A percentile compares a stretch with the other conserved stretches of the same genome.
These are phyloP conservation scores for Clavariopsis aquatica DNA, from an alignment of 495 filamentous ascomycete genomes.

Conservation along the genomic window DNA sequence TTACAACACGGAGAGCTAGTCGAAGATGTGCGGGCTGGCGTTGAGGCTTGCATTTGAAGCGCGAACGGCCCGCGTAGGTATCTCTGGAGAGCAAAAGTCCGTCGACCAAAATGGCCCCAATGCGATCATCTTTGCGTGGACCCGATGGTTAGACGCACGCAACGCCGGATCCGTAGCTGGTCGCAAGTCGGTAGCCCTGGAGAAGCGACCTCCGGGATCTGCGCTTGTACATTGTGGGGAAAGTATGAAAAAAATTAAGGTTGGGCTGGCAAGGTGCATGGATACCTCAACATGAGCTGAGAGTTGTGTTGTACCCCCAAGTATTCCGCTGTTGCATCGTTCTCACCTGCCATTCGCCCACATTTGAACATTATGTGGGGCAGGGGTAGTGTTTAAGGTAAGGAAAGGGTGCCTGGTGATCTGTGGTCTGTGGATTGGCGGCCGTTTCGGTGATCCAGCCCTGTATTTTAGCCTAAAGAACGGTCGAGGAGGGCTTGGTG, in stretches of 20 bases:
- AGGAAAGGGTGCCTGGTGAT: conserved; percentile 27
- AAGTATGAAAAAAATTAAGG: conserved; percentile 17
- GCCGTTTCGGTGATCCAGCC: conserved; percentile 17
- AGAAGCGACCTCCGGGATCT: conserved; percentile 33
- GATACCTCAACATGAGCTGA: conserved; percentile 14
- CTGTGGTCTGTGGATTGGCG: conserved; percentile 14
- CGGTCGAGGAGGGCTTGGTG: conserved; percentile 24
- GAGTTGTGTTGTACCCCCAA: conserved; percentile 31
- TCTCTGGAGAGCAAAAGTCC: conserved; percentile 21
- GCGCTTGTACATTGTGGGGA: conserved; percentile 36
- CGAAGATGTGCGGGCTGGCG: conserved; percentile 15
- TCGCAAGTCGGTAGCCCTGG: too few species aligned
- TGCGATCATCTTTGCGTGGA: conserved; percentile 11
- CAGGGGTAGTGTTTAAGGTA: conserved; percentile 14
- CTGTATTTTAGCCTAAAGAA: conserved; percentile 22
- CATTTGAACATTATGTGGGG: conserved; percentile 5
- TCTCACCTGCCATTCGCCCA: conserved; percentile 19
- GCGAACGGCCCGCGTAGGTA: conserved; percentile 8
- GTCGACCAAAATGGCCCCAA: conserved; percentile 15
- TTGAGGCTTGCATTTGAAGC: conserved; percentile 27
- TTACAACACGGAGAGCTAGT: not conserved
- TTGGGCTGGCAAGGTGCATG: conserved; percentile 23
- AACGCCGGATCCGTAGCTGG: conserved; percentile 23
- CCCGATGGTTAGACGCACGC: conserved; percentile 29
- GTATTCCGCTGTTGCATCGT: conserved; percentile 24